Conservation (phyloP, 306 rosid species). For the Cucurbita moschata region DNA sequence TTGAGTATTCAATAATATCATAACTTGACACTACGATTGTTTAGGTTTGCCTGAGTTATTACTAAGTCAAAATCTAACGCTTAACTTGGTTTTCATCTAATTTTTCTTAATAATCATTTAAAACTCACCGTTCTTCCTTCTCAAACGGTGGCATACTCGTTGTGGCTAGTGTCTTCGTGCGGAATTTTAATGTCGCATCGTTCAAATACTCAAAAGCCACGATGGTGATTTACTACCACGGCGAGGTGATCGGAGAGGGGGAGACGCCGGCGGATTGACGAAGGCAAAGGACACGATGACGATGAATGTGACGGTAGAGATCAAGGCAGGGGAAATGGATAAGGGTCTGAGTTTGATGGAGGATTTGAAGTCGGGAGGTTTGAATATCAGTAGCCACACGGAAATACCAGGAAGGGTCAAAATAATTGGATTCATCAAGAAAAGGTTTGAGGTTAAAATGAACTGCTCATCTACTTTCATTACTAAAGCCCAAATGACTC, state of each 20-base stretch:
- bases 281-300: constrained; percentile 17
- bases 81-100: no score
- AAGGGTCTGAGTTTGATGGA: not conserved
- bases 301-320: constrained; percentile 23
- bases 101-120: not conserved
- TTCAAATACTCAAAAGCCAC: constrained; percentile 15
- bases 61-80: no score
- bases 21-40: no score
- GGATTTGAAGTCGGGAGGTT: not conserved
- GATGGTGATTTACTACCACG: constrained; percentile 9
- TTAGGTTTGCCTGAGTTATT: no score
- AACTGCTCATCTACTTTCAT: constrained; percentile 21
- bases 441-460: constrained; percentile 11
- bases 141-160: constrained; percentile 1
- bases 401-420: constrained; percentile 21
- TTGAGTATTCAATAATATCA: no score
- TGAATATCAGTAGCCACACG: constrained; percentile 20
- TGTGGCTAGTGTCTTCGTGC: constrained; percentile 19
- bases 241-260: constrained; percentile 14
- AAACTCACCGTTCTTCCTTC: not conserved
- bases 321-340: not conserved
- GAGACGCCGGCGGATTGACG: constrained; percentile 14
- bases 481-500: not conserved
- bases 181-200: constrained; percentile 32
- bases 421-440: constrained; percentile 14